Evolutionary conservation across 169 alveolate genomes (phyloP), one percentile per base, ranked within the genome.

Genomic region (Plasmodium sp.): DNA sequence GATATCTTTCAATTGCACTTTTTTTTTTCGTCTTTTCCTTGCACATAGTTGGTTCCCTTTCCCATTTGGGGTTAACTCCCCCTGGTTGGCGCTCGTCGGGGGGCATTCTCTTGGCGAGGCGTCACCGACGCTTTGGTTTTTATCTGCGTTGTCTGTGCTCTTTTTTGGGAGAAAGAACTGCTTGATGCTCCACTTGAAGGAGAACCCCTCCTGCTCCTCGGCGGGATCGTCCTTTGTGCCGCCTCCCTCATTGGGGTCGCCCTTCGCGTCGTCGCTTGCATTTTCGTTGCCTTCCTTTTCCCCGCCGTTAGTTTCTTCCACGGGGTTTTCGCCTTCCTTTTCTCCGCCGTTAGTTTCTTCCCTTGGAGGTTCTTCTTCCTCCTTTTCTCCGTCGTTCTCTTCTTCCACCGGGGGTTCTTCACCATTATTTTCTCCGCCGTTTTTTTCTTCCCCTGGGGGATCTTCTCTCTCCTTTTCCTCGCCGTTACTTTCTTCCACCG

Each of bases 181-280:
- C 10, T 86, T 86, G 18, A 75, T 51, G 27, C 43, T 86, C 72
- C 86, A 86, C 16, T 77, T 74, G 71, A 86, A 77, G 67, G 93
- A 41, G 45, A 73, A 84, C 9, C 81, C 81, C 2, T 86, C 86
- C 81, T 51, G 45, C 22, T 54, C 71, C 71, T 31, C 39, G 45
- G 18, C 4, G 22, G 62, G 27, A 51, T 3, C 27, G 22, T 14
- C 56, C 39, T 80, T 16, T 39, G 43, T 14, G 48, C 18, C 71
- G 56, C 56, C 73, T 39, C 6, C 62, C 16, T 34, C 84, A 31
- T 27, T 34, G 48, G 48, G 5, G 16, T 33, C 72, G 10, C 16
- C 10, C 22, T 81, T 81, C 39, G 12, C 1, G 6, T 9, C 72
- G 10, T 39, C 56, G 33, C 62, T 51, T n/a, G 22, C 62, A 9